Percentiles rank a stretch among this genome's conserved stretches.
Conservation (phyloP, 495 filamentous ascomycete genomes). For the Ramalina peruviana region DNA sequence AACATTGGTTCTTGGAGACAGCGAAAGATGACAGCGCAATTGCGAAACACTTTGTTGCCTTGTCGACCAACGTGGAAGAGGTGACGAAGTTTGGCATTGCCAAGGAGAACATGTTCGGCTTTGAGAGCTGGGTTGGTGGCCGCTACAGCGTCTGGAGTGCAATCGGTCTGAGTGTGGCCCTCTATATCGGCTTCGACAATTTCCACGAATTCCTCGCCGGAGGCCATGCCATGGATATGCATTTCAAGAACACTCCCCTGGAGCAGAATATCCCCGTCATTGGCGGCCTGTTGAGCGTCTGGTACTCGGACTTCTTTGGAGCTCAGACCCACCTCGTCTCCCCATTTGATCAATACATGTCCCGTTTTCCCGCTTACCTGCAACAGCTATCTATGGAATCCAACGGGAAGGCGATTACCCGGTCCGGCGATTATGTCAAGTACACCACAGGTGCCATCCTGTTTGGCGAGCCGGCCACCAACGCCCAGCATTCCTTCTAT, state of each 20-base stretch:
- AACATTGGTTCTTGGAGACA: constrained; percentile 87
- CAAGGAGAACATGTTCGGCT: constrained; percentile 97
- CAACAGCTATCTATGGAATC: constrained; percentile 99
- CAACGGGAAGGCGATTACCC: constrained; percentile 95
- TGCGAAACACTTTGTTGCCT: constrained; percentile 96
- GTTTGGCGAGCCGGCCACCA: constrained; percentile 96
- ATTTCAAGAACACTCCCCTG: constrained; percentile 82
- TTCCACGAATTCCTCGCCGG: constrained; percentile 94
- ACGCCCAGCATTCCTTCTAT: constrained; percentile 99
- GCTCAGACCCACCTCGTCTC: constrained; percentile 95
- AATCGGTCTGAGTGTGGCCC: constrained; percentile 83
- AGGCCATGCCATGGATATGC: constrained; percentile 95
- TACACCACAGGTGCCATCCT: constrained; percentile 92
- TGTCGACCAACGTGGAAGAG: constrained; percentile 89
- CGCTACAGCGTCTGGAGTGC: constrained; percentile 98
- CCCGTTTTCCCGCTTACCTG: constrained; percentile 96
- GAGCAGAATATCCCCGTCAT: constrained; percentile 91
- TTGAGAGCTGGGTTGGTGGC: constrained; percentile 95
- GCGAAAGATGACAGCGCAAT: constrained; percentile 63
- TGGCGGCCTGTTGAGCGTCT: constrained; percentile 86
- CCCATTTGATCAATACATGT: constrained; percentile 97
- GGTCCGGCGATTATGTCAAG: constrained; percentile 78
- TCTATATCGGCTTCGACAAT: constrained; percentile 94
- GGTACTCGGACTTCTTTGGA: constrained; percentile 97
- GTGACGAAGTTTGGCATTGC: constrained; percentile 98